Conservation (phyloP, 768 basidiomycete species). For the Clitopilus passeckerianus region DNA sequence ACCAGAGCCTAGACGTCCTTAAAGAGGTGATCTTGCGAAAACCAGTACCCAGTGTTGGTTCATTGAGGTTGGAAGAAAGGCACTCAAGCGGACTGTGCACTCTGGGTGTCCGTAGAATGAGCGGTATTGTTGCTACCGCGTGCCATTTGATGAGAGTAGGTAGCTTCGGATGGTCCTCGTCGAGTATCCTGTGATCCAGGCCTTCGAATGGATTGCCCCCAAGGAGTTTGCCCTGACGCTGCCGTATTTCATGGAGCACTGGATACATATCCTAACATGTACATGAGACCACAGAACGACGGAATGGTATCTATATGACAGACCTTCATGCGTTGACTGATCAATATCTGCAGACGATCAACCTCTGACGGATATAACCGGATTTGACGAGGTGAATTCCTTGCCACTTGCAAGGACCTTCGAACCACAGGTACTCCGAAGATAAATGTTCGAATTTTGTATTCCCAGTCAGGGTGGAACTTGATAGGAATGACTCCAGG, state of each 20-base stretch:
- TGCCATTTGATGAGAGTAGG: neutral
- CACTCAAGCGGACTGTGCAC: neutral
- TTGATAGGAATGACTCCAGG: conserved; percentile 20
- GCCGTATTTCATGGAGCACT: neutral
- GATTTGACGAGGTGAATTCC: conserved; percentile 6
- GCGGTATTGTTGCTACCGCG: neutral
- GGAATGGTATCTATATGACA: neutral
- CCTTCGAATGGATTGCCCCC: neutral
- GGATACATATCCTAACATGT: neutral
- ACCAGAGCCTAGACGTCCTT: neutral
- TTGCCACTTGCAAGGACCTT: conserved; percentile 9
- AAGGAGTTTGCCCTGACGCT: neutral
- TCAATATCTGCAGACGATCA: conserved; percentile 15
- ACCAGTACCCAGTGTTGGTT: neutral
- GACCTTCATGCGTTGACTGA: conserved; percentile 8
- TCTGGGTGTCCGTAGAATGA: neutral
- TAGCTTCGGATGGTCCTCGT: too few species aligned
- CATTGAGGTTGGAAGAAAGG: neutral
- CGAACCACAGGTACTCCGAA: conserved; percentile 25
- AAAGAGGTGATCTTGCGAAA: neutral
- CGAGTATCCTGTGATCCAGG: neutral
- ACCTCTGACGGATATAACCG: conserved; percentile 19
- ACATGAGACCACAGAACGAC: neutral
- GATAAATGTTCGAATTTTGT: conserved; percentile 18
- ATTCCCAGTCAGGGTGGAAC: conserved; percentile 23